Conservation (phyloP, 2,329 filamentous ascomycete genomes). For the Parastagonospora avenae region DNA sequence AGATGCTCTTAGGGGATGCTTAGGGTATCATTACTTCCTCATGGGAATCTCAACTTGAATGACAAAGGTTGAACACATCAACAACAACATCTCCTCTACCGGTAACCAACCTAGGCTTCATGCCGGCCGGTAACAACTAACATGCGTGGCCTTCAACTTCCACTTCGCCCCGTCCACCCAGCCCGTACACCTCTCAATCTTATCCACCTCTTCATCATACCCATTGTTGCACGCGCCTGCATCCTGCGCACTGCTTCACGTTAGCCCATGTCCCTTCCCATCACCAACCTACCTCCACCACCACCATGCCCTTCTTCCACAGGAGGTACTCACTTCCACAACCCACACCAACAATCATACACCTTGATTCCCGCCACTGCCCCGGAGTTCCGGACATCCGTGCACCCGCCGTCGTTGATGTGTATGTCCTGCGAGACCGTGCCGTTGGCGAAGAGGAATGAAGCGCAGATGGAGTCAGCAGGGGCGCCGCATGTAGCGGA, state of each 20-base stretch:
- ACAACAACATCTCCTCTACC: no score
- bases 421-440: background rate
- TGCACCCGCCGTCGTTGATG: constrained; percentile 2
- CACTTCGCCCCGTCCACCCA: background rate
- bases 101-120: no score
- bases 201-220: background rate
- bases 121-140: constrained; percentile 1
- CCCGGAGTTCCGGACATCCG: background rate
- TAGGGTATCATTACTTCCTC: no score
- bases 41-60: no score
- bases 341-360: constrained; percentile 1
- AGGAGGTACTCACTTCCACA: background rate
- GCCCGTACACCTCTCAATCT: background rate
- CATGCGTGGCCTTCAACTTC: background rate
- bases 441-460: constrained; percentile 1
- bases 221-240: constrained; percentile 2
- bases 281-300: no score
- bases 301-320: no score
- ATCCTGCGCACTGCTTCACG: background rate
- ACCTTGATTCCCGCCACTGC: background rate
- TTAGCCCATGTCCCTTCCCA: no score
- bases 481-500: background rate
- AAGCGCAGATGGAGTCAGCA: background rate
- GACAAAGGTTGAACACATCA: no score
- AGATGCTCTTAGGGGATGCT: no score